Evolutionary conservation across 169 alveolate genomes (phyloP).

Genomic region (Plasmodium malariae): DNA sequence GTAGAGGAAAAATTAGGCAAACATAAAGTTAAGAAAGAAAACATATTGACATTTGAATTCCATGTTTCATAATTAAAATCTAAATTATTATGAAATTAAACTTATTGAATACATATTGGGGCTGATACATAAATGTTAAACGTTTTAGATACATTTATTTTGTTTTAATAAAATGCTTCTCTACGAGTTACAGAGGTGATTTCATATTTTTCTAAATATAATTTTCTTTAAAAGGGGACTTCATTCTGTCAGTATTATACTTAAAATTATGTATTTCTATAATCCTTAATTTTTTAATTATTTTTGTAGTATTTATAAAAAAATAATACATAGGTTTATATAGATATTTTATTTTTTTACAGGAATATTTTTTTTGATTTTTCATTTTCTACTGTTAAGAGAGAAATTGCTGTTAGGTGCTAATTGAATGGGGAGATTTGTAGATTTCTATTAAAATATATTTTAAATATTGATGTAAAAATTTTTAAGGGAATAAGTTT

Average conservation of each 20-base stretch:
- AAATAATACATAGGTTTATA: background rate
- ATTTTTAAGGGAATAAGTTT: too few species aligned
- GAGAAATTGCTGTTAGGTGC: too few species aligned
- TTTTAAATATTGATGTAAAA: too few species aligned
- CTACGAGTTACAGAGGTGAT: background rate
- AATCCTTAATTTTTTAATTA: conserved; percentile 5
- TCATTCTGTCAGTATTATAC: background rate
- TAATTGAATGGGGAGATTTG: too few species aligned
- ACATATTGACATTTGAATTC: background rate
- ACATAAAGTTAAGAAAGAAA: background rate
- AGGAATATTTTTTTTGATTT: background rate
- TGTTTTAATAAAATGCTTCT: background rate
- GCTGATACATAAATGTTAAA: background rate
- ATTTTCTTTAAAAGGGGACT: background rate
- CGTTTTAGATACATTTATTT: background rate
- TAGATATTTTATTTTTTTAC: conserved; percentile 3
- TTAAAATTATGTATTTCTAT: conserved; percentile 13
- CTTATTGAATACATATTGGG: background rate
- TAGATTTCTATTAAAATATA: too few species aligned
- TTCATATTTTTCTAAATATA: background rate
- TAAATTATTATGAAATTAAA: too few species aligned
- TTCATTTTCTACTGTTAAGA: conserved; percentile 5
- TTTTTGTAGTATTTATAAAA: background rate
- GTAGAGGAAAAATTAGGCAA: background rate
- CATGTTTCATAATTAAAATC: background rate